Evolutionary conservation across 2,329 filamentous ascomycete genomes (phyloP).

Genomic region (Penicillium sp.): DNA sequence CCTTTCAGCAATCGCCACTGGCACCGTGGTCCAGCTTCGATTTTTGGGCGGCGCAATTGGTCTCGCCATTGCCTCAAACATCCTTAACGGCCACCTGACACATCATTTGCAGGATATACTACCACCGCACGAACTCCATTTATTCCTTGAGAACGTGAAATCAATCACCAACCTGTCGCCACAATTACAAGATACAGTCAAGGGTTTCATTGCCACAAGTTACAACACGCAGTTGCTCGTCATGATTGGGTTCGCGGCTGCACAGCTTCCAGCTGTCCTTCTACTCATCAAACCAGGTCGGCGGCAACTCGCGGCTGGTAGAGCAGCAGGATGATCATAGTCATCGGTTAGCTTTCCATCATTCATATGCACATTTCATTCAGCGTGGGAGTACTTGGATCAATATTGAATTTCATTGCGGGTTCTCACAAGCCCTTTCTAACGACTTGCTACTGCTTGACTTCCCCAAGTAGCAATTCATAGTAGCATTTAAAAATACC

Average conservation of each 20-base stretch:
- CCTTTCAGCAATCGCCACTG: conserved; percentile 30
- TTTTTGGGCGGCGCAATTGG: conserved; percentile 35
- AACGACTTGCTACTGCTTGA: background rate
- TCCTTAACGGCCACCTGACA: conserved; percentile 29
- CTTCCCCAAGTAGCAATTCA: background rate
- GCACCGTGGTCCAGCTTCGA: conserved; percentile 30
- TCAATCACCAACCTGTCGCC: conserved; percentile 16
- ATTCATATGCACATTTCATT: background rate
- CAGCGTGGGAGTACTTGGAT: background rate
- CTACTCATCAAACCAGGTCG: conserved; percentile 25
- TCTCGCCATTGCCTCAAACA: conserved; percentile 33
- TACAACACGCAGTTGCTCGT: conserved; percentile 29
- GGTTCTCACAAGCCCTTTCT: background rate
- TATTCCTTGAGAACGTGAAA: conserved; percentile 28
- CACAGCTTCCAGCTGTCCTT: conserved; percentile 26
- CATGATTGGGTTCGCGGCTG: conserved; percentile 33
- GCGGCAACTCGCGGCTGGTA: conserved; percentile 21
- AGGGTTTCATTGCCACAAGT: conserved; percentile 25
- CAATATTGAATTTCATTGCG: background rate
- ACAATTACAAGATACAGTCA: conserved; percentile 19
- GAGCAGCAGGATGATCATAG: background rate
- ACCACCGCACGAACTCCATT: conserved; percentile 22
- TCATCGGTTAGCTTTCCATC: background rate
- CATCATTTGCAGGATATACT: conserved; percentile 24
- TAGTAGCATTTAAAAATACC: too few species aligned